A percentile compares a stretch with the other conserved stretches of the same genome.
phyloP scores from a whole-genome alignment of 73 alveolate species.

The Effrenium voratum region DNA sequence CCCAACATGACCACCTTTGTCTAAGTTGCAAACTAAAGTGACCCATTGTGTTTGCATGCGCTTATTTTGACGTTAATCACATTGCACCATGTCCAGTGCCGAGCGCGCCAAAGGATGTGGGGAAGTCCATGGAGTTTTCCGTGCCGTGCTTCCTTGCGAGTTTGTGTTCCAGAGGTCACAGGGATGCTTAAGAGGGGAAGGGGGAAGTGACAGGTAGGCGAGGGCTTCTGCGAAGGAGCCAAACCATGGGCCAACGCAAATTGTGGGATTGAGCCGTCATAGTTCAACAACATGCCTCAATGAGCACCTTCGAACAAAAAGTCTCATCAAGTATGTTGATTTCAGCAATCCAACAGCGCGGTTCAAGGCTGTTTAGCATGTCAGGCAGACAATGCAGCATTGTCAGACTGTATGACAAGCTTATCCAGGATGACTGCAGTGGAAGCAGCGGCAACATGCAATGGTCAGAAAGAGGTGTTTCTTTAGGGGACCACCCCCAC shows the following conservation, averaged over 20 bases:
- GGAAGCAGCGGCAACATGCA: neutral
- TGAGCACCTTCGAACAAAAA: neutral
- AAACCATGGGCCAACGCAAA: neutral
- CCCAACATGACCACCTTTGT: too few relatives aligned
- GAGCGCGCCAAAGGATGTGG: slow-evolving; percentile 30
- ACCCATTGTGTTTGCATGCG: too few relatives aligned
- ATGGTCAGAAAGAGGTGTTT: too few relatives aligned
- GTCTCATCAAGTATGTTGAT: neutral
- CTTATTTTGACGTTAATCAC: too few relatives aligned
- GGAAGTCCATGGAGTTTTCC: slow-evolving; percentile 81
- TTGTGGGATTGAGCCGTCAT: too few relatives aligned
- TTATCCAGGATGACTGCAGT: neutral
- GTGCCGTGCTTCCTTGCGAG: slow-evolving; percentile 15
- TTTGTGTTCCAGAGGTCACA: too few relatives aligned
- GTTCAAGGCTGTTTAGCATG: too few relatives aligned
- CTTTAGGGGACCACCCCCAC: neutral
- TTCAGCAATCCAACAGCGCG: too few relatives aligned
- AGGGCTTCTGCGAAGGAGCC: neutral
- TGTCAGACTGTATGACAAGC: neutral
- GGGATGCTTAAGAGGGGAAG: too few relatives aligned
- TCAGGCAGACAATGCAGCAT: neutral
- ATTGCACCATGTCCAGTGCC: too few relatives aligned
- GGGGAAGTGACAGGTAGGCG: too few relatives aligned
- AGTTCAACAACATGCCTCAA: neutral
- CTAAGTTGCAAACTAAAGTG: too few relatives aligned